phyloP scores from a whole-genome alignment of 176 grass and related monocot species.

The Eremochloa ophiuroides region DNA sequence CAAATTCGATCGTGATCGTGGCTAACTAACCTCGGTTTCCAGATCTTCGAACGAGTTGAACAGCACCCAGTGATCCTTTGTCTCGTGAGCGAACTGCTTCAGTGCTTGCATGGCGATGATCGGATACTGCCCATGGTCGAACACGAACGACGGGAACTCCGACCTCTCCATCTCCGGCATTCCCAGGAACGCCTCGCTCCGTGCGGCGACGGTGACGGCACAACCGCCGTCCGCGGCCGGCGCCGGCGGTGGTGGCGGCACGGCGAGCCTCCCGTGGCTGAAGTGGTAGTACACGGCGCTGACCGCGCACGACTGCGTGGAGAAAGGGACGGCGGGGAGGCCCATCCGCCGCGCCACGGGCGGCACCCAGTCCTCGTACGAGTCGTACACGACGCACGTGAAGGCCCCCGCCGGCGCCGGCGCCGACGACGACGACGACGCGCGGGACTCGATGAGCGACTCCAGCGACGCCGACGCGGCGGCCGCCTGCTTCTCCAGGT shows the following conservation, averaged over 20 bases:
- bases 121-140: slow-evolving; percentile 26
- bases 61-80: slow-evolving; percentile 49
- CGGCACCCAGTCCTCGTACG: slow-evolving; percentile 38
- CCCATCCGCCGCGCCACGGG: slow-evolving; percentile 7
- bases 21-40: slow-evolving; percentile 52
- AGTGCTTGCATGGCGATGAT: slow-evolving; percentile 22
- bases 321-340: slow-evolving; percentile 29
- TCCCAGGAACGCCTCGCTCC: slow-evolving; percentile 2
- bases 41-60: slow-evolving; percentile 73
- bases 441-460: slow-evolving; percentile 32
- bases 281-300: slow-evolving; percentile 63
- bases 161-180: slow-evolving; percentile 50
- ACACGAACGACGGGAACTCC: slow-evolving; percentile 55
- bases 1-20: too few species aligned
- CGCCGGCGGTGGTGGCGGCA: slow-evolving; percentile 9
- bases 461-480: slow-evolving; percentile 27
- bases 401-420: slow-evolving; percentile 15
- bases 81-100: slow-evolving; percentile 34
- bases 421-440: too few species aligned
- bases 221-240: too few species aligned
- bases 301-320: slow-evolving; percentile 57
- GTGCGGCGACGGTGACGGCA: too few species aligned
- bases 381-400: slow-evolving; percentile 64
- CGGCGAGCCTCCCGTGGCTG: slow-evolving; percentile 14
- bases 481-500: slow-evolving; percentile 17